Percentiles rank a stretch among this genome's conserved stretches.
These are phyloP conservation scores for Aspergillus sp. DNA, from an alignment of 2,329 filamentous ascomycete genomes.

Conservation along the genomic window DNA sequence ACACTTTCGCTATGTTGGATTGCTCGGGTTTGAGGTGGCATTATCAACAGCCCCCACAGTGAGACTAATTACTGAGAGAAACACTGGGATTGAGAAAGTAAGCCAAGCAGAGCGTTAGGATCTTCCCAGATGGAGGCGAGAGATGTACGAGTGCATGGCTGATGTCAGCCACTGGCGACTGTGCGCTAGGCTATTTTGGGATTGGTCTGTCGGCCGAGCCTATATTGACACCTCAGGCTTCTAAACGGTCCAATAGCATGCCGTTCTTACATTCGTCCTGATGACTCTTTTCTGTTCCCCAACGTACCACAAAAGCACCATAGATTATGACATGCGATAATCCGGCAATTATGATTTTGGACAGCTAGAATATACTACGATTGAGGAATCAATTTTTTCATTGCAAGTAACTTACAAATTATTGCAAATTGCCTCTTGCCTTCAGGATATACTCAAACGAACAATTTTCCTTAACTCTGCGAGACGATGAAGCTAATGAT, in stretches of 20 bases:
- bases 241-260: too few relatives aligned
- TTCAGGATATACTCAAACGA: too few relatives aligned
- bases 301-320: too few relatives aligned
- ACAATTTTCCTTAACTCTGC: background rate
- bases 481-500: background rate
- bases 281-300: too few relatives aligned
- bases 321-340: too few relatives aligned
- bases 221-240: too few relatives aligned
- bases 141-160: background rate
- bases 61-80: background rate
- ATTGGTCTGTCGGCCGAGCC: too few relatives aligned
- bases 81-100: background rate
- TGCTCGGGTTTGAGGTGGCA: slow-evolving; percentile 8
- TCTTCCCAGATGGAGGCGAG: too few relatives aligned
- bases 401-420: background rate
- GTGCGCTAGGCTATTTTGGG: too few relatives aligned
- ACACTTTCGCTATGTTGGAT: background rate
- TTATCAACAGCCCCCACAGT: background rate
- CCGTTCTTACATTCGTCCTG: too few relatives aligned
- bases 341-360: too few relatives aligned
- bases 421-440: background rate
- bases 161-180: slow-evolving; percentile 5
- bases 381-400: background rate
- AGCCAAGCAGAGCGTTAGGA: background rate
- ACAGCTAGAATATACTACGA: background rate